A percentile compares a stretch with the other conserved stretches of the same genome.
Conservation (phyloP, 345 rosid genomes). For the Salix udensis region DNA sequence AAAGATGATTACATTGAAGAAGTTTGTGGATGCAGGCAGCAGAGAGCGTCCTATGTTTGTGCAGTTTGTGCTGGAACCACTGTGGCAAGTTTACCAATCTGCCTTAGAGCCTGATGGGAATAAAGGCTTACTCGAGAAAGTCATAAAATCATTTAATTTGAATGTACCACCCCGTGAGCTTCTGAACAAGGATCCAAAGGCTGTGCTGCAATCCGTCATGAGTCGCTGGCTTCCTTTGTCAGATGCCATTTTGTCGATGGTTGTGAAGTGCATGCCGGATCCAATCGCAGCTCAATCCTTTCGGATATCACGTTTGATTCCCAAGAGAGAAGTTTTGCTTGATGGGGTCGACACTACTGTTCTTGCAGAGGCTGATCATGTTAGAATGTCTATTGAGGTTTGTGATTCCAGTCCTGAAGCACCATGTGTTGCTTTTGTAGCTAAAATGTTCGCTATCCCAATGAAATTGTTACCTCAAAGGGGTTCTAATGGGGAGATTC, state of each 20-base stretch:
- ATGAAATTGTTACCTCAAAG: constrained; percentile 69
- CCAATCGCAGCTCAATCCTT: constrained; percentile 72
- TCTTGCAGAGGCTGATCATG: constrained; percentile 61
- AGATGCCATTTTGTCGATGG: constrained; percentile 82
- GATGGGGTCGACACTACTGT: constrained; percentile 39
- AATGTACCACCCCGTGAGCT: constrained; percentile 74
- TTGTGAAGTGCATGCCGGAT: constrained; percentile 73
- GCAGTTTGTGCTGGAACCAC: constrained; percentile 88
- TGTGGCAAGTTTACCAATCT: constrained; percentile 84
- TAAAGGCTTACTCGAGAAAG: constrained; percentile 55
- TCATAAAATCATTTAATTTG: constrained; percentile 67
- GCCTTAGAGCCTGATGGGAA: constrained; percentile 68
- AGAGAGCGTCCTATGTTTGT: constrained; percentile 92
- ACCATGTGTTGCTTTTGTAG: constrained; percentile 82
- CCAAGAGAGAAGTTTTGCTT: constrained; percentile 53
- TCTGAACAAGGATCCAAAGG: constrained; percentile 79
- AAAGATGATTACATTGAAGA: constrained; percentile 87
- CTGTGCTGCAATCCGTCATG: constrained; percentile 75
- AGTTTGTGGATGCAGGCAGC: constrained; percentile 47
- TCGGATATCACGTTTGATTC: constrained; percentile 68
- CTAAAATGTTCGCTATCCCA: constrained; percentile 92
- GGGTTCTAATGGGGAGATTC: constrained; percentile 64
- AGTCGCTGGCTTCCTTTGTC: constrained; percentile 94
- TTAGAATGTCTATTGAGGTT: constrained; percentile 66
- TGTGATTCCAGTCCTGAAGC: constrained; percentile 64